These are phyloP conservation scores for Tetracladium setigerum DNA, from an alignment of 495 filamentous ascomycete genomes.

Conservation along the genomic window DNA sequence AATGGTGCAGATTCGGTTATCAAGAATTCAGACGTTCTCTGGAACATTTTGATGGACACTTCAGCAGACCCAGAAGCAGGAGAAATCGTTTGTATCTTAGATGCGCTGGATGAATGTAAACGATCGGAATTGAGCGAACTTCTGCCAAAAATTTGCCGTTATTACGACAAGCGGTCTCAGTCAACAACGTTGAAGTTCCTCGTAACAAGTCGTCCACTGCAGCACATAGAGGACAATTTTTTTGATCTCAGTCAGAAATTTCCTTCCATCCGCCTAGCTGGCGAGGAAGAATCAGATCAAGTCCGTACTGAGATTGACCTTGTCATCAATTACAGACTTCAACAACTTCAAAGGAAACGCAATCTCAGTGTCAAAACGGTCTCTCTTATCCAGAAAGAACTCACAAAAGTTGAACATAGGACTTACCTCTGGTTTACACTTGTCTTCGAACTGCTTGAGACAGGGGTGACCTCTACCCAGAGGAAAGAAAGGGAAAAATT, in stretches of 20 bases:
- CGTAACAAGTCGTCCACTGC: conserved; percentile 41
- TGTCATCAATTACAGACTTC: conserved; percentile 28
- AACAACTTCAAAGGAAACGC: conserved; percentile 16
- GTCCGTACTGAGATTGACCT: conserved; percentile 37
- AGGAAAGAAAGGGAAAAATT: conserved; percentile 15
- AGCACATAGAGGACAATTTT: conserved; percentile 30
- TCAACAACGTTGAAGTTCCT: conserved; percentile 38
- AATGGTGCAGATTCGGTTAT: conserved; percentile 15
- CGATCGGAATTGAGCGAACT: conserved; percentile 6
- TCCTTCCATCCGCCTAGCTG: conserved; percentile 25
- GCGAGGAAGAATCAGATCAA: conserved; percentile 28
- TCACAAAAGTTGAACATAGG: conserved; percentile 23
- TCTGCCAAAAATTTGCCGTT: conserved; percentile 1
- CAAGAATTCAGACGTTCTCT: conserved; percentile 31
- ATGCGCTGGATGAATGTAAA: conserved; percentile 38
- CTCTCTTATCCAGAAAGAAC: conserved; percentile 17
- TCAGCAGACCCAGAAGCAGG: conserved; percentile 29
- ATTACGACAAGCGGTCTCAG: neutral
- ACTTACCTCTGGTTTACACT: conserved; percentile 34
- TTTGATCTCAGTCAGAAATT: conserved; percentile 16
- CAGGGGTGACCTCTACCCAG: conserved; percentile 15
- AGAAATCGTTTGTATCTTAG: conserved; percentile 41
- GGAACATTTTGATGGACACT: conserved; percentile 29
- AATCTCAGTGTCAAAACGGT: conserved; percentile 16
- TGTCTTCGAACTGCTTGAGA: conserved; percentile 23